Conservation (phyloP, 192 early-diverging fungal species). For the Gorgonomyces haynaldii region DNA sequence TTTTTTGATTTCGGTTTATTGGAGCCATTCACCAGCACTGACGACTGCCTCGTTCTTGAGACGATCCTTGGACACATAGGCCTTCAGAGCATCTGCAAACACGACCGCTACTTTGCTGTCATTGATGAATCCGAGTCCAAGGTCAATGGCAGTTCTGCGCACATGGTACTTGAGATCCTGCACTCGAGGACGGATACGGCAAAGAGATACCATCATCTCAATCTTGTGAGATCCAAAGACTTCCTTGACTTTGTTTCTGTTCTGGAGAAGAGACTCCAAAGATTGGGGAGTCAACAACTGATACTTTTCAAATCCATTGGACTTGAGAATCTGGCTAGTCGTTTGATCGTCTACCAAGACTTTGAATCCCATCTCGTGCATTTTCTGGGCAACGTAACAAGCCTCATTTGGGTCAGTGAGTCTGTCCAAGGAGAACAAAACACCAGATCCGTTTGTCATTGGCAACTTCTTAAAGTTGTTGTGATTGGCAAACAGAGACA, state of each 20-base stretch:
- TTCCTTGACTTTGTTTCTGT: constrained; percentile 19
- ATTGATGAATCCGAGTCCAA: constrained; percentile 45
- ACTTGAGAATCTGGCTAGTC: constrained; percentile 39
- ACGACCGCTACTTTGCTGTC: constrained; percentile 32
- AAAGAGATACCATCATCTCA: constrained; percentile 31
- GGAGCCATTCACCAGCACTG: constrained; percentile 27
- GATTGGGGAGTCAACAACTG: constrained; percentile 6
- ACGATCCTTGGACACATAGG: constrained; percentile 20
- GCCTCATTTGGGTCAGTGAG: constrained; percentile 61
- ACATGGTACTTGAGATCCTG: constrained; percentile 27
- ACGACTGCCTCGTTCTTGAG: constrained; percentile 26
- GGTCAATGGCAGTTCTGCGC: constrained; percentile 33
- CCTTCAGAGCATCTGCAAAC: constrained; percentile 37
- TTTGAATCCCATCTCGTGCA: constrained; percentile 51
- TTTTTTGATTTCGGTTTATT: neutral
- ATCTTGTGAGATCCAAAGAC: constrained; percentile 25
- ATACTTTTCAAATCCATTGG: neutral
- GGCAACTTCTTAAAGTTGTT: constrained; percentile 83
- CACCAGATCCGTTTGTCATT: constrained; percentile 37
- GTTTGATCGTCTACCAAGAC: constrained; percentile 56
- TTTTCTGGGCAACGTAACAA: constrained; percentile 52
- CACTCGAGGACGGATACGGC: constrained; percentile 15
- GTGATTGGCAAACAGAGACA: constrained; percentile 67
- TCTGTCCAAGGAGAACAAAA: constrained; percentile 54
- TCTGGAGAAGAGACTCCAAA: constrained; percentile 10